Percentiles rank a stretch among this genome's conserved stretches.
Conservation (phyloP, 306 rosid species). For the Prunus kanzakura region DNA sequence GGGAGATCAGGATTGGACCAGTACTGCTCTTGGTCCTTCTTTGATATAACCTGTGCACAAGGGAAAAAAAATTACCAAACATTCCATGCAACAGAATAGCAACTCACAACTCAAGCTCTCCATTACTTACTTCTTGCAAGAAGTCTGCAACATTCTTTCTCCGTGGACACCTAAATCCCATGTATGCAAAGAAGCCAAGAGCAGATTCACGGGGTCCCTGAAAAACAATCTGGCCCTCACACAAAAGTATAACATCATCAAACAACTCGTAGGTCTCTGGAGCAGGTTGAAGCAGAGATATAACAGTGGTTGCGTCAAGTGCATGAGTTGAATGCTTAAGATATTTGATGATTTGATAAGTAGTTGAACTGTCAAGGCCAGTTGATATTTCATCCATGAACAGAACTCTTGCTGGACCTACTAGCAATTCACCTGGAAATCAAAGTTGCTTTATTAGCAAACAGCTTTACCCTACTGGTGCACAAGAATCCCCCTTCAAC, state of each 20-base stretch:
- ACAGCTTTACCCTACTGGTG: slow-evolving; percentile 14
- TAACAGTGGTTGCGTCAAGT: slow-evolving; percentile 84
- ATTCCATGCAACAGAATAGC: slow-evolving; percentile 21
- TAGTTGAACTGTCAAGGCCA: slow-evolving; percentile 95
- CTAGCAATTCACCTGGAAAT: slow-evolving; percentile 79
- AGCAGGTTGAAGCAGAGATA: slow-evolving; percentile 97
- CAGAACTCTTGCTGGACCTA: slow-evolving; percentile 96
- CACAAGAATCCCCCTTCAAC: slow-evolving; percentile 1
- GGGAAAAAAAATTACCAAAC: slow-evolving; percentile 14
- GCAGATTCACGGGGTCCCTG: slow-evolving; percentile 86
- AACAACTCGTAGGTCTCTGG: slow-evolving; percentile 97
- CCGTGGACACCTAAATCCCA: slow-evolving; percentile 91
- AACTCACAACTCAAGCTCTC: slow-evolving; percentile 19
- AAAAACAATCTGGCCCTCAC: slow-evolving; percentile 92
- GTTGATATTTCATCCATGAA: slow-evolving; percentile 99
- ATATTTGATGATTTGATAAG: slow-evolving; percentile 83
- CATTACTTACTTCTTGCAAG: slow-evolving; percentile 87
- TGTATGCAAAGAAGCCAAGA: slow-evolving; percentile 65
- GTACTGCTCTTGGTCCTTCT: slow-evolving; percentile 98
- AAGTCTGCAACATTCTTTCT: slow-evolving; percentile 97
- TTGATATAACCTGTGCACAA: slow-evolving; percentile 72
- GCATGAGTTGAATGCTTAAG: slow-evolving; percentile 87
- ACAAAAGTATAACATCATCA: slow-evolving; percentile 88
- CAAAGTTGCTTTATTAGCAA: slow-evolving; percentile 34
- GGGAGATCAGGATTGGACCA: slow-evolving; percentile 78